Evolutionary conservation across 2,329 filamentous ascomycete species (phyloP).

Genomic region (Talaromyces atroroseus): DNA sequence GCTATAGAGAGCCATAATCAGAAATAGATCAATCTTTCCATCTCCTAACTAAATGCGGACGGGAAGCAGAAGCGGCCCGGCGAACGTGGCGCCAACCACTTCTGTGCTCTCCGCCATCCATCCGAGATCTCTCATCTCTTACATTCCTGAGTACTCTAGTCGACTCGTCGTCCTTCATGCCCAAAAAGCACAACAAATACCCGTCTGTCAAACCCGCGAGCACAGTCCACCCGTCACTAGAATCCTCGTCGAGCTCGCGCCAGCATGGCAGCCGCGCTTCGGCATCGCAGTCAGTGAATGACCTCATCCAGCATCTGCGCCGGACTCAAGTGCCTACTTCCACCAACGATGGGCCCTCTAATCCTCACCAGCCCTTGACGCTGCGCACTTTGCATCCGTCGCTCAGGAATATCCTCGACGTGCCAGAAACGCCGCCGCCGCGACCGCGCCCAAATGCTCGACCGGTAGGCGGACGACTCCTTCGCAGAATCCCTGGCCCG

Average conservation of each 20-base stretch:
- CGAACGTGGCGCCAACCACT: too few relatives aligned
- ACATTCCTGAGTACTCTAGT: constrained; percentile 1
- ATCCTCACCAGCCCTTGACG: constrained; percentile 18
- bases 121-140: background rate
- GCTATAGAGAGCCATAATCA: background rate
- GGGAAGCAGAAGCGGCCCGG: background rate
- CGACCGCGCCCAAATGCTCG: constrained; percentile 34
- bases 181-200: constrained; percentile 42
- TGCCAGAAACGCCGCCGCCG: constrained; percentile 40
- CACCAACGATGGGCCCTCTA: constrained; percentile 17
- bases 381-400: constrained; percentile 42
- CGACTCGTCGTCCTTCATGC: constrained; percentile 32
- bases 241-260: constrained; percentile 23
- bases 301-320: constrained; percentile 43
- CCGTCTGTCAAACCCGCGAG: constrained; percentile 36
- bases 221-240: constrained; percentile 36
- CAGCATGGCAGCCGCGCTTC: constrained; percentile 25
- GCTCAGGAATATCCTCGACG: constrained; percentile 39
- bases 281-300: constrained; percentile 39
- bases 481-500: constrained; percentile 40
- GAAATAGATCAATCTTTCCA: background rate
- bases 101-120: background rate
- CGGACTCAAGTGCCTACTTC: constrained; percentile 31
- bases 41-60: background rate
- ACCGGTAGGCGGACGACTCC: constrained; percentile 24